Conservation (phyloP, 2,329 filamentous ascomycete species). For the Microcera coccophila region DNA sequence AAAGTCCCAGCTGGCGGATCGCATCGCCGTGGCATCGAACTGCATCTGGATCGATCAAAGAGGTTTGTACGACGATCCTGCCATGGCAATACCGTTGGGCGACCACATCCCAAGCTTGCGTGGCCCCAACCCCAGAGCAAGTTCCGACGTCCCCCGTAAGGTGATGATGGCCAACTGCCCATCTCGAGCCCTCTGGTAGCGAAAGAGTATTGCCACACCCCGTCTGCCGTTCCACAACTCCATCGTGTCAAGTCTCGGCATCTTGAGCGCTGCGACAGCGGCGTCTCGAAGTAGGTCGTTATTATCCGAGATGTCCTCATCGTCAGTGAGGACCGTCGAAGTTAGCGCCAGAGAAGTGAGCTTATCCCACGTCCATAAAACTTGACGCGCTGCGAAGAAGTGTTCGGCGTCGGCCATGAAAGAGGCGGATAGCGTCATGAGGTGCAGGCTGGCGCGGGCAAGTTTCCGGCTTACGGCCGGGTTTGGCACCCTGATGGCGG, state of each 20-base stretch:
- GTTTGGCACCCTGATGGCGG: constrained; percentile 20
- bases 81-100: constrained; percentile 17
- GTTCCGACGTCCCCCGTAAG: constrained; percentile 19
- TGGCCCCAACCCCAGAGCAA: constrained; percentile 14
- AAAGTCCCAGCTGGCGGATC: constrained; percentile 14
- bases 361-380: constrained; percentile 28
- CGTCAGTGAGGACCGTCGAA: constrained; percentile 24
- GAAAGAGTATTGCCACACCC: constrained; percentile 24
- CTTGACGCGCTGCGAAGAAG: constrained; percentile 27
- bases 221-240: constrained; percentile 33
- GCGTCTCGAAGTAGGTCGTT: constrained; percentile 27
- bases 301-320: constrained; percentile 16
- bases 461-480: constrained; percentile 25
- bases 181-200: constrained; percentile 17
- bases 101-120: constrained; percentile 24
- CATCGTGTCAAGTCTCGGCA: constrained; percentile 30
- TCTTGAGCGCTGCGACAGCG: constrained; percentile 23
- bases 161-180: constrained; percentile 20
- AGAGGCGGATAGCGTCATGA: constrained; percentile 29
- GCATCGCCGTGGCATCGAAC: constrained; percentile 18
- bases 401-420: constrained; percentile 31
- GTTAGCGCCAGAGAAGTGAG: constrained; percentile 32
- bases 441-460: constrained; percentile 28
- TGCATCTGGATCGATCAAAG: constrained; percentile 7
- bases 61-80: constrained; percentile 5